Evolutionary conservation across 1,284 basidiomycete species (phyloP).

Genomic region (Sporisorium sorghi): DNA sequence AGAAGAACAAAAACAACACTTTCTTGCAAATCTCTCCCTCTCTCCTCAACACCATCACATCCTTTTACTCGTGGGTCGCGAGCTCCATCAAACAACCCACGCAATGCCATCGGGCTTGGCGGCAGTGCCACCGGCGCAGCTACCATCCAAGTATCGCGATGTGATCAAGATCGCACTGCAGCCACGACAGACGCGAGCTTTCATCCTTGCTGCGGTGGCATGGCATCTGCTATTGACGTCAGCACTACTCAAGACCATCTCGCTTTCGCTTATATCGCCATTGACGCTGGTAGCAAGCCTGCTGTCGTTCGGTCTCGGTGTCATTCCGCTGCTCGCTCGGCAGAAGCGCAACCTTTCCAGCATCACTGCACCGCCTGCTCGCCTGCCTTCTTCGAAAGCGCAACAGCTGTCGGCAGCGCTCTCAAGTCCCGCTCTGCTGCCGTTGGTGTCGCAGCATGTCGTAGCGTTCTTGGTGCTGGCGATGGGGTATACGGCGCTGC

Average conservation of each 20-base stretch:
- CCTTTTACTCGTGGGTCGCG: not conserved
- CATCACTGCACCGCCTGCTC: slow-evolving; percentile 13
- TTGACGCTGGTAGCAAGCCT: slow-evolving; percentile 14
- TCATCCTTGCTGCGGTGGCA: slow-evolving; percentile 39
- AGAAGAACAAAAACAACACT: slow-evolving; percentile 21
- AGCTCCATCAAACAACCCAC: not conserved
- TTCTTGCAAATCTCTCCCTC: not conserved
- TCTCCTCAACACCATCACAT: not conserved
- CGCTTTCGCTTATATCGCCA: slow-evolving; percentile 22
- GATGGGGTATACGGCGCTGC: slow-evolving; percentile 19
- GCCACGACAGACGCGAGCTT: slow-evolving; percentile 55
- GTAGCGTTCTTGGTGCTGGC: slow-evolving; percentile 27
- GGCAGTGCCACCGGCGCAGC: slow-evolving; percentile 44
- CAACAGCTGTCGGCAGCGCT: slow-evolving; percentile 25
- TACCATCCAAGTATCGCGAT: slow-evolving; percentile 46
- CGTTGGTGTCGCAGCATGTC: slow-evolving; percentile 20
- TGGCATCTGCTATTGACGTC: slow-evolving; percentile 38
- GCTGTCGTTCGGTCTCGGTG: slow-evolving; percentile 27
- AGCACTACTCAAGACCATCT: slow-evolving; percentile 19
- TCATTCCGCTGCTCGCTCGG: slow-evolving; percentile 41
- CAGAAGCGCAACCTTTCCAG: slow-evolving; percentile 36
- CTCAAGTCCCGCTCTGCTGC: not conserved
- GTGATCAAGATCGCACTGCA: slow-evolving; percentile 51
- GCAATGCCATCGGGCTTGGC: slow-evolving; percentile 35
- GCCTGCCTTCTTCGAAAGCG: slow-evolving; percentile 10